Base-by-base conservation (phyloP, 202 grass and related monocot genomes). In the Zizania palustris region DNA sequence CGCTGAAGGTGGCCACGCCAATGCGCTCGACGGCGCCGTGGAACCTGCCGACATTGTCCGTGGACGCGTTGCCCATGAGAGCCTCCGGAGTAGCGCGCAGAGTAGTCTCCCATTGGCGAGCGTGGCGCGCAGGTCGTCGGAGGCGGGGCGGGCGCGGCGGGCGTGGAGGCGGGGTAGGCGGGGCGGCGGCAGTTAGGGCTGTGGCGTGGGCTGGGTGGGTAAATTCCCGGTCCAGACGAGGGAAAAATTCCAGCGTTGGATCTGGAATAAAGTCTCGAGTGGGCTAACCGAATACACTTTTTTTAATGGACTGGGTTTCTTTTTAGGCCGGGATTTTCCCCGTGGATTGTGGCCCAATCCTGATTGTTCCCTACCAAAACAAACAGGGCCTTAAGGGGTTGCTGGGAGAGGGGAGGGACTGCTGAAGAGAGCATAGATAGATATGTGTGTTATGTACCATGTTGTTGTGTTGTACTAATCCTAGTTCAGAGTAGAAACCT, bases 1-100 rank as follows among this genome's bases (percentile, higher is more conserved):
- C 71, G 63, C 74, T 90, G 87, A 93, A 93, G 59, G 62, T 67
- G 38, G 75, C 72, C 41, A 90, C 57, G 59, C 84, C 85, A 75
- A 88, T 78, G 65, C 76, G 79, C 71, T 90, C 79, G 21, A 93
- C 73, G 54, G 79, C 75, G 36, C 77, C 78, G 21, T 78, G 73
- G 74, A 91, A 91, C 85, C 73, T 85, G 15, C 85, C 74, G 60
- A 54, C 59, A 40, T 80, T 88, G 71, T 88, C 85, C 11, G 85
- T 80, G 80, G 80, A 59, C 6, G 69, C 56, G 33, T 83, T 80
- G 34, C 79, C 85, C 28, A 83, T 38, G 33, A 88, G 44, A 88
- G 78, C 22, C 72, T 56, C 35, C 81, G 65, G 48, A 88, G 86
- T 40, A 88, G 76, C 16, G 81, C 81, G 59, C 86, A 84, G 43